Base-by-base conservation (phyloP, 768 basidiomycete genomes). In the Lenzites betulinus region DNA sequence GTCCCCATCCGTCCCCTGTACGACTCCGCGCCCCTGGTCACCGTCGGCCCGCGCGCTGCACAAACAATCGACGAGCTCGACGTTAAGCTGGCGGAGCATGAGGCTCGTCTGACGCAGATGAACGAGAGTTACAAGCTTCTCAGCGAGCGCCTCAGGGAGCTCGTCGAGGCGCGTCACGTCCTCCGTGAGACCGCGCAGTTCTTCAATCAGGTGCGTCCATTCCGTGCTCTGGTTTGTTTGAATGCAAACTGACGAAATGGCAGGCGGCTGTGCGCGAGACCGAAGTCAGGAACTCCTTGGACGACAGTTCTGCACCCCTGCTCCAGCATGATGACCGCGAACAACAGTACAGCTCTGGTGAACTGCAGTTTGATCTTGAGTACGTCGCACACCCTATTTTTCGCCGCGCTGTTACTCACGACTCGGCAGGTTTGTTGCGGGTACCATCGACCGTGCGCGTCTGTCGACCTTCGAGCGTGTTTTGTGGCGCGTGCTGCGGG, bases 401-500 rank as follows among this genome's bases (percentile, higher is more conserved):
- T 23, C 35, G 55, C 7, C 16, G 63, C 13, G 66, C 26, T 25
- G 9, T n/a, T 33, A 44, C 42, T 18, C 33, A 23, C 5, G 20
- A 12, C 30, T 22, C 23, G 60, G 3, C 25, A 93, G 92, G 67
- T 99, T 99, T 68, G 90, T 99, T 23, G 89, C 97, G 3, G 97
- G 97, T 26, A 98, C 96, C 0, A 94, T 98, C 64, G 95, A 98
- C 69, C 92, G 97, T 47, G 78, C 88, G 9, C 88, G 95, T 58
- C 81, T 98, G 69, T 85, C 92, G 1, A 95, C 93, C 6, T 98
- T 99, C 54, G 97, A 99, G 76, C 90, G 97, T 18, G 92, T 99
- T 20, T 84, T 98, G 50, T 99, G 97, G 97, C 92, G 97, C 66
- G 93, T 98, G 35, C 83, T 98, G 20, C 89, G 97, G 60, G 97